Conservation (phyloP, 441 rosid genomes). For the Codiaeum variegatum region DNA sequence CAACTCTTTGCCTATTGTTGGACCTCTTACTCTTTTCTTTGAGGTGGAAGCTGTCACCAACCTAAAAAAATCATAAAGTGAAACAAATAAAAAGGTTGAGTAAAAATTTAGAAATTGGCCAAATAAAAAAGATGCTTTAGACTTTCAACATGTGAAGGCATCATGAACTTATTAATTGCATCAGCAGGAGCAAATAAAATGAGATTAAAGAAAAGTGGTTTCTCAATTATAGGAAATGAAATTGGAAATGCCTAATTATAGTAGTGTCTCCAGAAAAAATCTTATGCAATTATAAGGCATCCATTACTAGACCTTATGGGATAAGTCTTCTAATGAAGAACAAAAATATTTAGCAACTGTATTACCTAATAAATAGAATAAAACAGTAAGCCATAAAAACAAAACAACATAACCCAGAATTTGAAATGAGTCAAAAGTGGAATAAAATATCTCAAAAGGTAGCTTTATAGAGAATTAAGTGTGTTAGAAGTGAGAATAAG, state of each 20-base stretch:
- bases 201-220: neutral
- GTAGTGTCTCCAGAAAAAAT: too few species aligned
- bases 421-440: conserved; percentile 50
- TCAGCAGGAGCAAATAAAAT: too few species aligned
- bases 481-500: conserved; percentile 6
- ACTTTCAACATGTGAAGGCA: neutral
- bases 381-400: conserved; percentile 56
- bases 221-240: neutral
- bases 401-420: conserved; percentile 50
- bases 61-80: too few species aligned
- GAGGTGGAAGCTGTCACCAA: too few species aligned
- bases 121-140: too few species aligned
- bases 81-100: too few species aligned
- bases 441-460: conserved; percentile 51
- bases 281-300: too few species aligned
- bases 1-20: neutral
- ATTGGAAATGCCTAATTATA: too few species aligned
- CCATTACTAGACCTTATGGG: too few species aligned
- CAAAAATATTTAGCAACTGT: conserved; percentile 86
- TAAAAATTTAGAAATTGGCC: too few species aligned
- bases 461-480: conserved; percentile 17
- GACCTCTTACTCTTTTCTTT: neutral
- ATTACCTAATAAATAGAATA: conserved; percentile 77
- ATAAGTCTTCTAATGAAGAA: conserved; percentile 66
- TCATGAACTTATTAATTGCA: too few species aligned